A percentile compares a stretch with the other conserved stretches of the same genome.
These are phyloP conservation scores for Penicillium lagena DNA, from an alignment of 495 filamentous ascomycete genomes.

Conservation along the genomic window DNA sequence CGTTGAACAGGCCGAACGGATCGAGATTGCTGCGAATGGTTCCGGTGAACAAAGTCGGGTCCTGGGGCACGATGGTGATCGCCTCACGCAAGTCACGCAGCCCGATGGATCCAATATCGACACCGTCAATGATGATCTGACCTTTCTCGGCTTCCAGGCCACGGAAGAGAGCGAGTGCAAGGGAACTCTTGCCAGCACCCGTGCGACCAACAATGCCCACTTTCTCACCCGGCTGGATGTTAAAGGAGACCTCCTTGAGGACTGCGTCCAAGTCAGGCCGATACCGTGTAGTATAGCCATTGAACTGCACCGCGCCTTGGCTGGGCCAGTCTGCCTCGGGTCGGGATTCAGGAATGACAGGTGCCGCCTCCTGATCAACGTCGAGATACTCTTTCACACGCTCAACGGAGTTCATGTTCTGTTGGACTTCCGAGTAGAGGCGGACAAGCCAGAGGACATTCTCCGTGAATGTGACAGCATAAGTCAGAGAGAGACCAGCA, in stretches of 20 bases:
- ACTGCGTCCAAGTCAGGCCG: conserved; percentile 81
- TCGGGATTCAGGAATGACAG: conserved; percentile 71
- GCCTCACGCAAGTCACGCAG: conserved; percentile 85
- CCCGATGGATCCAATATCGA: conserved; percentile 85
- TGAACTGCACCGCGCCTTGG: conserved; percentile 79
- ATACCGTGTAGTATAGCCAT: conserved; percentile 83
- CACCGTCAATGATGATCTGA: conserved; percentile 81
- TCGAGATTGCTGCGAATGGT: conserved; percentile 95
- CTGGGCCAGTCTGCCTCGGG: conserved; percentile 79
- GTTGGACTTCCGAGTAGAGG: conserved; percentile 91
- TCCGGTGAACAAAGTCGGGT: conserved; percentile 94
- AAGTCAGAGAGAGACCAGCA: conserved; percentile 93
- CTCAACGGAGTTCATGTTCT: conserved; percentile 99
- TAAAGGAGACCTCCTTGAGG: conserved; percentile 76
- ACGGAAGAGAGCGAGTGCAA: conserved; percentile 93
- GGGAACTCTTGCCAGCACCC: conserved; percentile 93
- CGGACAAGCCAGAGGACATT: conserved; percentile 96
- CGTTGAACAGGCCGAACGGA: conserved; percentile 85
- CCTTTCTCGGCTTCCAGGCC: conserved; percentile 91
- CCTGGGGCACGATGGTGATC: conserved; percentile 97
- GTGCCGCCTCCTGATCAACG: conserved; percentile 84
- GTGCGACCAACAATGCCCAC: conserved; percentile 96
- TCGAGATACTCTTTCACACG: conserved; percentile 95
- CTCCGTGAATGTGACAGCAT: conserved; percentile 95
- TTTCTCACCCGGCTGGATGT: conserved; percentile 81